These are phyloP conservation scores for Acanthamoeba triangularis DNA, from an alignment of 208 protist species.

Conservation along the genomic window DNA sequence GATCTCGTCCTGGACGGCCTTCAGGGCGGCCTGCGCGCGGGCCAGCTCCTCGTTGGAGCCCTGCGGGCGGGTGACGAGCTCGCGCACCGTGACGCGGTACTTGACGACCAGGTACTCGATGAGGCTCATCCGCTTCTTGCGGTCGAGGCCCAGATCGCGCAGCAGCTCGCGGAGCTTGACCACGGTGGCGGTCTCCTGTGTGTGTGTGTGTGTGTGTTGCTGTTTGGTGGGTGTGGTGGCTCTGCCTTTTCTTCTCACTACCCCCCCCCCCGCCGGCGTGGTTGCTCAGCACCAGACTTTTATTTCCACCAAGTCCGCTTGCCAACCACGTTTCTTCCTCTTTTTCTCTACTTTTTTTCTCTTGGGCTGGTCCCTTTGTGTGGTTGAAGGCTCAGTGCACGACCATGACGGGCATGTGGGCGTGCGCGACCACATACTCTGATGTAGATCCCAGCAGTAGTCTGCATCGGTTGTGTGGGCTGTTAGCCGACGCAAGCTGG, in stretches of 20 bases:
- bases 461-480: background rate
- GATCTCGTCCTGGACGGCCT: conserved; percentile 66
- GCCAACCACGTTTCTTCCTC: too few relatives aligned
- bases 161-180: conserved; percentile 65
- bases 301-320: background rate
- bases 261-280: background rate
- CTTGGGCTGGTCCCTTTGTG: too few relatives aligned
- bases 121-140: conserved; percentile 73
- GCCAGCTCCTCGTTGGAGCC: conserved; percentile 61
- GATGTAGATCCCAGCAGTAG: conserved; percentile 29
- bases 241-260: background rate
- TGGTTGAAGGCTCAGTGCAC: background rate
- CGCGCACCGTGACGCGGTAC: conserved; percentile 20
- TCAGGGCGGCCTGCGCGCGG: conserved; percentile 11
- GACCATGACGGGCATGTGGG: conserved; percentile 60
- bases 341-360: too few relatives aligned
- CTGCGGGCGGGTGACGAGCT: conserved; percentile 58
- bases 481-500: background rate
- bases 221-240: background rate
- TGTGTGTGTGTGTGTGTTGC: background rate
- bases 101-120: conserved; percentile 74
- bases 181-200: conserved; percentile 66
- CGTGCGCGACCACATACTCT: conserved; percentile 56
- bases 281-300: background rate
- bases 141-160: conserved; percentile 57